Evolutionary conservation across 1,284 basidiomycete genomes (phyloP), one percentile per base, ranked within the genome.

Genomic region (Chiua sp.): DNA sequence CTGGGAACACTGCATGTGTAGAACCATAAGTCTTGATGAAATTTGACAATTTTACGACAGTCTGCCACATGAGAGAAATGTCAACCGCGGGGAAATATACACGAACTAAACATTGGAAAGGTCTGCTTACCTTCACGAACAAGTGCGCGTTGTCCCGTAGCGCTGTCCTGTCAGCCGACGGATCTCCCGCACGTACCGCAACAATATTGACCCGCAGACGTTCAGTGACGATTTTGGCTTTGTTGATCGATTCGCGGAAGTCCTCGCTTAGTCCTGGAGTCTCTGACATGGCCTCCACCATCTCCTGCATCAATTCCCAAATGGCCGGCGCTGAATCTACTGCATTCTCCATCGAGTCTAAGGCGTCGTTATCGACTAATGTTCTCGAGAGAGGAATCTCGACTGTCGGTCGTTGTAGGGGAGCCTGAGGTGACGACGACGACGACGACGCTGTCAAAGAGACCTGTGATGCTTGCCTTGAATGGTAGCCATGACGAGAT

Each of bases 301-400:
- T 78, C 59, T 85, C 84, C 68, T 87, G 84, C 71, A 91, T 84
- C 79, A 87, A 83, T 59, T 84, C 79, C 89, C 91, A 93, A 32
- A 91, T 86, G 46, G 79, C 77, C 2, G 88, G 86, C n/a, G 91
- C 90, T 12, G 87, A 81, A 23, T 87, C 84, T 12, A 92, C 82
- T 35, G 90, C 88, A 16, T 77, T 75, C 63, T 85, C 84, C 72
- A 93, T 86, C 16, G 89, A 87, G 57, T 87, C 82, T 16, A 92
- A 75, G 13, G 88, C 85, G 62, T 91, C 87, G 61, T 84, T 86
- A 69, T 91, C 89, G 26, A 92, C 84, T 47, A 87, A 77, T 37
- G 80, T 81, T 67, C 80, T 83, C 23, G 87, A 83, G 12, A 75
- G 78, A 11, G 79, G 78, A 15, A 81, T 74, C 23, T 85, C 85